Base-by-base conservation (phyloP, 129 eudicot species). In the Apium graveolens region DNA sequence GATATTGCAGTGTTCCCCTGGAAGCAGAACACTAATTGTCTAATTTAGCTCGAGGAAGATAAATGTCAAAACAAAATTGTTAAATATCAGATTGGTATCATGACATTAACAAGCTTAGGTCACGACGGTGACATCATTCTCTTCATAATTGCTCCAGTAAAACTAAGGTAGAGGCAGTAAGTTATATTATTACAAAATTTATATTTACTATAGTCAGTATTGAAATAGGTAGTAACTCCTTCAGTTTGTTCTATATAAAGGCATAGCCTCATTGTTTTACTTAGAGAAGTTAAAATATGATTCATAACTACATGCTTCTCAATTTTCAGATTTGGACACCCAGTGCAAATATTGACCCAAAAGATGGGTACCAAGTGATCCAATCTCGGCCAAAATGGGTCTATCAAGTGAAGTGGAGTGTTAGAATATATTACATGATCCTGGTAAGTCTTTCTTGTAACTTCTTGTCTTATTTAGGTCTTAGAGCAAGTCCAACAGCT, bases 1-100 rank as follows among this genome's bases (percentile, higher is more conserved):
- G 96, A 88, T 83, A 93, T 77, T 26, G 90, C 87, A 81, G 90
- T 82, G 18, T 81, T 84, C 27, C 86, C 98, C 98, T 93, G 91
- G 49, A 70, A 72, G n/a, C 21, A 72, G 62, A 74, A 80, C 39
- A 70, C 49, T 32, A 75, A 45, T 63, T 20, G 55, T 78, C 69
- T 68, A 76, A 44, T 78, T 38, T 71, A 78, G 37, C 79, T 48
- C 65, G 18, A 37, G 35, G 18, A 14, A 5, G 79, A 39, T 57
- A 14, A 42, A 73, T 46, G 2, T 41, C 38, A 24, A 11, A 37
- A 57, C 74, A 70, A 20, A 70, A 11, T 44, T 44, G 16, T 44
- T 44, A 44, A 49, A 49, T 20, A 49, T 49, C 26, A 49, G 26
- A 49, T 20, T 49, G 60, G 16, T 49, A 18, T 20, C 9, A 49